Conservation (phyloP, 2,329 filamentous ascomycete species). For the Canariomyces notabilis region DNA sequence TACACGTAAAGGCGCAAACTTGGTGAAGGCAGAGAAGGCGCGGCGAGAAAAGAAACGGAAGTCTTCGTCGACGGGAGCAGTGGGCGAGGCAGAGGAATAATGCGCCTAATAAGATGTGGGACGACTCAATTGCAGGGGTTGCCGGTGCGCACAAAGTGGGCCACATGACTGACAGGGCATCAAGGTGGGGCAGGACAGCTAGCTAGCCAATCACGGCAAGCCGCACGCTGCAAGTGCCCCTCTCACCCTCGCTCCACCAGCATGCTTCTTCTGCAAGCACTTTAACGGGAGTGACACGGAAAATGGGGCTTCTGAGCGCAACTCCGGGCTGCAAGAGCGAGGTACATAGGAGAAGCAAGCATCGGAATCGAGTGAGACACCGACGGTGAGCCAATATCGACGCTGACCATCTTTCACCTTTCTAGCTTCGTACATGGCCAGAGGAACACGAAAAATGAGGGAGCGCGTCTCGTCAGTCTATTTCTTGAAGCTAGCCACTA, state of each 20-base stretch:
- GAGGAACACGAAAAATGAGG: neutral
- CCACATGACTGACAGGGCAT: conserved; percentile 25
- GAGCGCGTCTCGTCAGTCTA: neutral
- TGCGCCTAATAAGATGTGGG: conserved; percentile 28
- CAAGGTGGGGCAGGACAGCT: conserved; percentile 11
- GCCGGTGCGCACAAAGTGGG: conserved; percentile 19
- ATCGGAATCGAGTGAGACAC: neutral
- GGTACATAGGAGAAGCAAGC: neutral
- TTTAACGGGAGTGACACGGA: conserved; percentile 13
- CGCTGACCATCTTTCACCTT: neutral
- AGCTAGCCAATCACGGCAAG: conserved; percentile 19
- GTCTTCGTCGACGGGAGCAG: conserved; percentile 10
- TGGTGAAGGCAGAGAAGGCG: conserved; percentile 14
- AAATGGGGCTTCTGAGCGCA: conserved; percentile 3
- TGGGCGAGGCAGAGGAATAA: conserved; percentile 23
- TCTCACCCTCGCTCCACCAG: conserved; percentile 7
- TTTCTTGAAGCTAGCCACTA: neutral
- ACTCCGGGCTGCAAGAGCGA: neutral
- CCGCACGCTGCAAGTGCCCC: conserved; percentile 15
- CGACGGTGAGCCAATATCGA: neutral
- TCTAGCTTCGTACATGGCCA: neutral
- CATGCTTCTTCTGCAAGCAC: conserved; percentile 23
- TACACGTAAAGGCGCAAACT: conserved; percentile 9
- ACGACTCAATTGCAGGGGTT: conserved; percentile 17
- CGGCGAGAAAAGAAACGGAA: conserved; percentile 13